Evolutionary conservation across 768 basidiomycete genomes (phyloP), one percentile per base, ranked within the genome.

Genomic region (Psilocybe tampanensis): DNA sequence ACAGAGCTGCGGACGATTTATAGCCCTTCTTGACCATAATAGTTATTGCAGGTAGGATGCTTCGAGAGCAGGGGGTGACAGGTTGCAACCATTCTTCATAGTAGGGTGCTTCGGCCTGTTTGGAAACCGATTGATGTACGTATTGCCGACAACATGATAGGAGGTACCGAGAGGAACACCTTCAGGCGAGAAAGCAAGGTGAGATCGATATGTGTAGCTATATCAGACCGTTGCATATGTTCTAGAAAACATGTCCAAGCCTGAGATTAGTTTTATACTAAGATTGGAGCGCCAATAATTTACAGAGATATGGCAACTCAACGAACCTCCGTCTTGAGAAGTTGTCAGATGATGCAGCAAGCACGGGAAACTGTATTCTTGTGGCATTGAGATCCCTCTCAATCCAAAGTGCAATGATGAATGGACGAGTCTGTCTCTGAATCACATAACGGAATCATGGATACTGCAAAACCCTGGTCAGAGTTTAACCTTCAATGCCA

Each of bases 21-120:
- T 39, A 15, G 33, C 19, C 36, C 41, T 41, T 41, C 23, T 41
- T 39, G 5, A 41, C 23, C 34, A 18, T 36, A 42, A 39, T 24
- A 23, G 22, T 42, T 13, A 42, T 34, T 9, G 34, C 11, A 39
- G 7, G n/a, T 13, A 39, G 36, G 12, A 39, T n/a, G 22, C 29
- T 48, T 48, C 29, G 17, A 48, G 47, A 39, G 36, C 13, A 39
- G 36, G 36, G 12, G 22, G 11, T 52, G 36, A 48, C 29, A 32
- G 47, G 26, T 48, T 48, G 29, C 47, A 15, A 48, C 29, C 26
- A 48, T 1, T 39, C 4, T 34, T 39, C 12, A 33, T 18, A 32
- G 8, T 15, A 48, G 47, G 47, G 47, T 48, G 47, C 47, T 48
- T 48, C 47, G 47, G 47, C 6, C 47, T 32, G 26, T 48, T 48